Evolutionary conservation across 306 rosid genomes (phyloP), one percentile per base, ranked within the genome.

Genomic region (Fragaria nilgerrensis): DNA sequence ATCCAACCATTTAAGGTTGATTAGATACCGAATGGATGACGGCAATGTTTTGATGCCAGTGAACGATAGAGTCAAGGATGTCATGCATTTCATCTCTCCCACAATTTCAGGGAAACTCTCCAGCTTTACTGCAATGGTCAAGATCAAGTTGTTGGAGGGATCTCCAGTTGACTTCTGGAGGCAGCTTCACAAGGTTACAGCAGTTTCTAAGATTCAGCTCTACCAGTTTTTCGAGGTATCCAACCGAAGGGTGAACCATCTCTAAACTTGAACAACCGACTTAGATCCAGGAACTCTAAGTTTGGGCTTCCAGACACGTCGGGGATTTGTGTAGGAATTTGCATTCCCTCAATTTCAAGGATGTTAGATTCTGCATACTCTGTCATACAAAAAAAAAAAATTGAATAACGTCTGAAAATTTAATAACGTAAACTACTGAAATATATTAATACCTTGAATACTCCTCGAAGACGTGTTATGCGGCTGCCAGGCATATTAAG

Each of bases 31-130:
- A 58, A 61, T 61, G 17, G 67, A 61, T 27, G 67, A 29, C 12
- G 64, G 64, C 14, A 58, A 62, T 62, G 36, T 37, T 62, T 62
- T 62, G 10, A 62, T 62, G 39, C 1, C 39, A 29, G 16, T n/a
- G 6, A 0, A 0, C 5, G 0, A 0, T 1, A 58, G 32, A 0
- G 0, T 0, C 39, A 62, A 29, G 37, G 0, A 1, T 23, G 2
- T 47, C 11, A 39, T 1, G 50, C 0, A 39, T 39, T 20, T 22
- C 27, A 37, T 67, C 50, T 67, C 45, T 43, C 11, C 78, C 32
- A n/a, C 41, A 62, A 62, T 62, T 63, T 75, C 78, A 9, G 78
- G 78, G 39, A 25, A 75, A 34, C 16, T 55, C 58, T 23, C 53
- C 1, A 73, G 53, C 7, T 20, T n/a, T 74, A 3, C 4, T 1